Evolutionary conservation across 345 rosid species (phyloP), one percentile per base, ranked within the genome.

Genomic region (Adansonia digitata): DNA sequence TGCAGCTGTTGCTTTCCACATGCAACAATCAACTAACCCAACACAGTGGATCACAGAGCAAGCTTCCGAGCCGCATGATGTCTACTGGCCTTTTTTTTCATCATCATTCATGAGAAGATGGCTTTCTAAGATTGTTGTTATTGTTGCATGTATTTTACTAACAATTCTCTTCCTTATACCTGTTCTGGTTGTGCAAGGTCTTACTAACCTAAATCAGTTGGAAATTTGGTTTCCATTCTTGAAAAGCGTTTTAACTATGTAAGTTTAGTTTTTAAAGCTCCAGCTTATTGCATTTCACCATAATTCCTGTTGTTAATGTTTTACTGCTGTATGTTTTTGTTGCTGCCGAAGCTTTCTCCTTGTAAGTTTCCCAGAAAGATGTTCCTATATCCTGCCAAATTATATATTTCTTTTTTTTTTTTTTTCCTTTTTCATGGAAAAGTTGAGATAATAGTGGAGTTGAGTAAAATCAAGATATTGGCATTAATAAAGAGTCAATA

Each of bases 81-180:
- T 94, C 64, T 92, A 86, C 79, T 94, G 98, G 98, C 97, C 98
- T 70, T 94, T 91, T 84, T 91, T 94, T 77, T 92, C 97, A 53
- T 80, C 95, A 26, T 84, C 98, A 9, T 94, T 94, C 84, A 86
- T 91, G 87, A 84, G 80, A 78, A 86, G 84, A 83, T 94, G 98
- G 98, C 81, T 92, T 45, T 88, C 92, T 62, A 92, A 77, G 86
- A 82, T 94, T 39, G 80, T 90, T 43, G 84, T 94, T 76, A 76
- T 88, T 12, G 86, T 92, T 34, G 86, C 92, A 22, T 90, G 87
- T 78, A 88, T 89, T 82, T 84, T 91, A 78, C 91, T 94, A 37
- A 94, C 98, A 31, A 69, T 85, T 75, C 75, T 94, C 43, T 94
- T 94, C 85, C 95, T 94, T 75, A 81, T 92, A 75, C 98, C 98